phyloP scores from a whole-genome alignment of 179 eudicot genomes.

The Patellifolia procumbens region DNA sequence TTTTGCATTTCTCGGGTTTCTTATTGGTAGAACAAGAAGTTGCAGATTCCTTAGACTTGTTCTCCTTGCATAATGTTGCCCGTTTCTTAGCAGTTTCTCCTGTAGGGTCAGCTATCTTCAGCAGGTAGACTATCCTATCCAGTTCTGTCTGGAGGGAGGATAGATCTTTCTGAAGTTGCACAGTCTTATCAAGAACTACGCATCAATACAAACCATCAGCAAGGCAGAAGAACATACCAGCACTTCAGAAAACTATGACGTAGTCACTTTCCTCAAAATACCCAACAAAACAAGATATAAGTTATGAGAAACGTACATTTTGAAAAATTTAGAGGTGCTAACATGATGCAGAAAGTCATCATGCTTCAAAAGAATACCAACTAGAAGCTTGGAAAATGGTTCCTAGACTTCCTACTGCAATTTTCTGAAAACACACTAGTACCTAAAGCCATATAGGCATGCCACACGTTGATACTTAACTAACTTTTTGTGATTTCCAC shows the following conservation, averaged over 20 bases:
- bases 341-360: not conserved
- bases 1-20: slow-evolving; percentile 33
- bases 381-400: slow-evolving; percentile 40
- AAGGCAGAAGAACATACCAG: not conserved
- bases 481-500: not conserved
- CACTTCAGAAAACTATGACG: not conserved
- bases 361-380: not conserved
- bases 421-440: not conserved
- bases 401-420: not conserved
- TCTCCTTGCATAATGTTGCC: slow-evolving; percentile 41
- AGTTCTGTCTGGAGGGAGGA: slow-evolving; percentile 70
- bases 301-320: not conserved
- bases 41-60: slow-evolving; percentile 30
- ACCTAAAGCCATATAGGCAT: not conserved
- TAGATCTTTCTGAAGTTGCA: slow-evolving; percentile 65
- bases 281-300: not conserved
- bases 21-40: slow-evolving; percentile 30
- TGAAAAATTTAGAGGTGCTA: not conserved
- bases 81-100: slow-evolving; percentile 87
- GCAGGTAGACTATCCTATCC: slow-evolving; percentile 82
- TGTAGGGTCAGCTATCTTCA: slow-evolving; percentile 85
- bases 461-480: not conserved
- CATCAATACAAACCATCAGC: slow-evolving; percentile 17
- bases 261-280: not conserved
- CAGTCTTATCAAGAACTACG: slow-evolving; percentile 64